A percentile compares a stretch with the other conserved stretches of the same genome.
Conservation (phyloP, 305 asterid species). For the Solanum hybrid region DNA sequence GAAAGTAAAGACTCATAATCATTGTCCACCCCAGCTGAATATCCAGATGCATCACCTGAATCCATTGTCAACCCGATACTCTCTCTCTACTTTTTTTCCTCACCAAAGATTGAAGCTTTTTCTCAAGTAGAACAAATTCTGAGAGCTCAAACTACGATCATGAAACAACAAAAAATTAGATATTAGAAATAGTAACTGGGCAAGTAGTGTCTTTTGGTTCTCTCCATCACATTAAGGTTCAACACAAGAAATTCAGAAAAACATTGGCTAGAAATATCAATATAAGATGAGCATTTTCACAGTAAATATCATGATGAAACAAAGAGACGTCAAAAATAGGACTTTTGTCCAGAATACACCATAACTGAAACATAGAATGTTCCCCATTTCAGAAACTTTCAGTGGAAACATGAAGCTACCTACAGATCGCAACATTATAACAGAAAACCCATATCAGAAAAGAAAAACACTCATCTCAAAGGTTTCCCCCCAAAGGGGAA, state of each 20-base stretch:
- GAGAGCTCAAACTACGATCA: neutral
- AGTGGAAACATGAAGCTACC: neutral
- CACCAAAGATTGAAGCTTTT: neutral
- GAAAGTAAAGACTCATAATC: conserved; percentile 60
- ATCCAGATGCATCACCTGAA: conserved; percentile 37
- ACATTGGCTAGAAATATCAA: neutral
- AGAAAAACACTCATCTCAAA: neutral
- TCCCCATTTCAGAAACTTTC: neutral
- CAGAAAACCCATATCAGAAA: neutral
- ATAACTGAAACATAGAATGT: neutral
- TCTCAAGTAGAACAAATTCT: neutral
- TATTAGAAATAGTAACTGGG: neutral
- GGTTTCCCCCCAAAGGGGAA: neutral
- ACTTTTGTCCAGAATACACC: neutral
- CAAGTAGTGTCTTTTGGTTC: neutral
- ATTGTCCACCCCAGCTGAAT: conserved; percentile 19
- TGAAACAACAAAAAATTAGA: neutral
- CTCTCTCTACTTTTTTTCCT: neutral
- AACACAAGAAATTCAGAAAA: neutral
- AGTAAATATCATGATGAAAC: neutral
- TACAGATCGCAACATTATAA: neutral
- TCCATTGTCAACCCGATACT: conserved; percentile 28
- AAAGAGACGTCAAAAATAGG: neutral
- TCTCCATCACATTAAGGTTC: neutral
- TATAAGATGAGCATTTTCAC: neutral